phyloP scores from a whole-genome alignment of 1,284 basidiomycete genomes.

The Peniophora sp. region DNA sequence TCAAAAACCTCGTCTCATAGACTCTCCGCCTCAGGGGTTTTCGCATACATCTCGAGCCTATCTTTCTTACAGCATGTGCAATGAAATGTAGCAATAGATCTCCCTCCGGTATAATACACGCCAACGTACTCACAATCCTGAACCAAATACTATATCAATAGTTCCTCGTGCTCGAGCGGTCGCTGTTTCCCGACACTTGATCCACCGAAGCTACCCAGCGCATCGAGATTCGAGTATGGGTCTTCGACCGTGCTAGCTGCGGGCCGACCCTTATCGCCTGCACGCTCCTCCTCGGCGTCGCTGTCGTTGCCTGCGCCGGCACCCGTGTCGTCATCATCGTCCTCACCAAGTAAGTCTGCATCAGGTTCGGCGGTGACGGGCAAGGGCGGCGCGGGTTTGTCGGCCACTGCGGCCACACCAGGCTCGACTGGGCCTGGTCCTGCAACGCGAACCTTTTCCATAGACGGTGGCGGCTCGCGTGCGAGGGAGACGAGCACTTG shows the following conservation, averaged over 20 bases:
- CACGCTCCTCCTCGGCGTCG: slow-evolving; percentile 16
- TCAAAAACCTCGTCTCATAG: slow-evolving; percentile 30
- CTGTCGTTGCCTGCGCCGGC: slow-evolving; percentile 23
- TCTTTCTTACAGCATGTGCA: slow-evolving; percentile 4
- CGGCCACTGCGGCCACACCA: slow-evolving; percentile 6
- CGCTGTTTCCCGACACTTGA: slow-evolving; percentile 42
- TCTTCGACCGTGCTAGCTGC: slow-evolving; percentile 27
- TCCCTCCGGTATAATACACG: neutral
- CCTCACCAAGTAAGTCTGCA: slow-evolving; percentile 14
- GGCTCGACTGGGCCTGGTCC: slow-evolving; percentile 67
- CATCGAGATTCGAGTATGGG: slow-evolving; percentile 68
- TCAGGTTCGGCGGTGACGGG: slow-evolving; percentile 14
- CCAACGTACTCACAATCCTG: neutral
- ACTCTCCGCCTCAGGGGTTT: slow-evolving; percentile 10
- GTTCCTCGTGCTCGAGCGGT: slow-evolving; percentile 20
- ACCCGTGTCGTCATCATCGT: slow-evolving; percentile 20
- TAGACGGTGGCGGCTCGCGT: slow-evolving; percentile 41
- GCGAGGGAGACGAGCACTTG: slow-evolving; percentile 59
- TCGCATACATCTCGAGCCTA: neutral
- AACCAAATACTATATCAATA: slow-evolving; percentile 37
- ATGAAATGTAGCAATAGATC: slow-evolving; percentile 1
- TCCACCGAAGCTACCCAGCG: slow-evolving; percentile 56
- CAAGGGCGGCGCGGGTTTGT: slow-evolving; percentile 16
- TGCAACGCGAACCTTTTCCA: slow-evolving; percentile 36
- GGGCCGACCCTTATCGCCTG: slow-evolving; percentile 3